Evolutionary conservation across 164 flowering plant species (phyloP).

Genomic region (Echeveria elegans): DNA sequence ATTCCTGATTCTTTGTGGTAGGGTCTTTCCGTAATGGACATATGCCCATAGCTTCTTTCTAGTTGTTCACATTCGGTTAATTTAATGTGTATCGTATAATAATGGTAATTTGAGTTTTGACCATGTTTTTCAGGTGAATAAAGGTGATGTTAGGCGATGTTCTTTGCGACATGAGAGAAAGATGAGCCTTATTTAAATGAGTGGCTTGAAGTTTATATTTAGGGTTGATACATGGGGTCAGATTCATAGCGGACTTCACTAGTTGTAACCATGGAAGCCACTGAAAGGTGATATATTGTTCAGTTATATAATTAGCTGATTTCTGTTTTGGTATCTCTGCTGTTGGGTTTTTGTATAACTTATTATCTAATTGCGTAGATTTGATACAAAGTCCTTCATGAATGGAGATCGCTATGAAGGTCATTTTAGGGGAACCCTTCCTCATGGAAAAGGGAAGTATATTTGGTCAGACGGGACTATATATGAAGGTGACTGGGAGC

Average conservation of each 20-base stretch:
- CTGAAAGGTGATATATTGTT: neutral
- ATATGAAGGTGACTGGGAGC: constrained; percentile 87
- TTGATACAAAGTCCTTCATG: constrained; percentile 26
- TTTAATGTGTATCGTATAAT: neutral
- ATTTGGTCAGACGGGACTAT: constrained; percentile 70
- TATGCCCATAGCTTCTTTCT: neutral
- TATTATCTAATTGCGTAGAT: constrained; percentile 13
- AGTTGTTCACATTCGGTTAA: neutral
- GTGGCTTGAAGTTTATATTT: neutral
- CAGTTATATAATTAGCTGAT: too few relatives aligned
- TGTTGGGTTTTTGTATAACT: neutral
- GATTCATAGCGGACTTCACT: neutral
- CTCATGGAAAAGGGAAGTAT: constrained; percentile 79
- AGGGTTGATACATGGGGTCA: neutral
- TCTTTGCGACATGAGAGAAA: neutral
- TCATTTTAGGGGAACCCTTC: constrained; percentile 37
- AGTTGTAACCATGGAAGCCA: neutral
- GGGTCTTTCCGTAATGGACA: neutral
- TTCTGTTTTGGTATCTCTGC: too few relatives aligned
- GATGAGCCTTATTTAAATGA: neutral
- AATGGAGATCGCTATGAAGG: constrained; percentile 79
- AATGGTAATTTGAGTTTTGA: neutral
- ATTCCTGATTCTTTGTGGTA: neutral
- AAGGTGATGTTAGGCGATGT: neutral
- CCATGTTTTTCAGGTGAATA: constrained; percentile 1